Base-by-base conservation (phyloP, 768 basidiomycete genomes). In the Suillus clintonianus region DNA sequence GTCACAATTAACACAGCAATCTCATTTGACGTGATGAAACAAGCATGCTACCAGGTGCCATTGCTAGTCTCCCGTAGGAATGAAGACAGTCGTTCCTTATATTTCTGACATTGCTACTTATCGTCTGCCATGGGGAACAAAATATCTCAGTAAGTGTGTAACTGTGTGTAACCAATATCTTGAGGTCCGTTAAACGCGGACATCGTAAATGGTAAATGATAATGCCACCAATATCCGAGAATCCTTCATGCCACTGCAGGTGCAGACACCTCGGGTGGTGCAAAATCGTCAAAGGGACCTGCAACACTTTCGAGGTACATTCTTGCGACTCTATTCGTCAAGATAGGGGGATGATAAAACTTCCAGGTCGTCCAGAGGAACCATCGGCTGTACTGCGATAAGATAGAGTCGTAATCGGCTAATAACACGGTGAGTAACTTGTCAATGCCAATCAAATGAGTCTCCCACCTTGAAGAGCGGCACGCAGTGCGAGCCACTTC, bases 341-440 rank as follows among this genome's bases (percentile, higher is more conserved):
- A 58, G 10, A 81, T 70, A 45, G 81, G 74, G 0, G 89, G 89
- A 22, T 83, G 74, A 69, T 90, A 91, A 68, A 83, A 91, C 61
- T 74, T 74, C 63, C 80, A 77, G 5, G 84, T 84, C 65, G 90
- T 92, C 90, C 90, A 92, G 59, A 92, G 77, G 80, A 92, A 92
- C 70, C 82, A 74, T 45, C 90, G 85, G 27, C 88, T 82, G 70
- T 91, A 83, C 68, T 83, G 83, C 15, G 85, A 80, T 24, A 82
- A 81, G 39, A 83, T 86, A 71, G 84, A 86, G 63, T 90, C 85
- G 69, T 89, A 91, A 74, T 92, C 88, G 55, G 75, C 89, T 90
- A 72, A 58, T 53, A 56, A 62, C 24, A 36, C 1, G 41, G 13
- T 42, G 37, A 57, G 47, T 57, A 36, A 48, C 56, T 42, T 57